A percentile compares a stretch with the other conserved stretches of the same genome.
Conservation (phyloP, 352 stramenopile genomes). For the Pythium coloratum region DNA sequence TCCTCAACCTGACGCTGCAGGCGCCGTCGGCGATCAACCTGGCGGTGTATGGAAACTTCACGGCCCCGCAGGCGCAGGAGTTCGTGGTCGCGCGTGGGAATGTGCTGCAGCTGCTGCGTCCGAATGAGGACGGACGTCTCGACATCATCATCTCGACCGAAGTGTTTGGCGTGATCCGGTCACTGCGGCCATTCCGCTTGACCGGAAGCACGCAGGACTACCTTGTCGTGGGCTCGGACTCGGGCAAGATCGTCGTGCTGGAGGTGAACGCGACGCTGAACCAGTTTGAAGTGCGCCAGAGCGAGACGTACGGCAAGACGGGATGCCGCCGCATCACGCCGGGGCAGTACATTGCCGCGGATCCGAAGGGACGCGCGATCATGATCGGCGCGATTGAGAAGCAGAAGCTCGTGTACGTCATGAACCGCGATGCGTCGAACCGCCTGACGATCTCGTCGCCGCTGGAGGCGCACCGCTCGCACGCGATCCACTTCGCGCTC, state of each 20-base stretch:
- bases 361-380: slow-evolving; percentile 97
- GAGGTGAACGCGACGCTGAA: slow-evolving; percentile 87
- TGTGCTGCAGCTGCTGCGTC: slow-evolving; percentile 93
- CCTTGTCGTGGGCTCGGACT: slow-evolving; percentile 95
- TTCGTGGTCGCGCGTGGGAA: slow-evolving; percentile 94
- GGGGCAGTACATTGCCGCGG: slow-evolving; percentile 96
- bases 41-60: slow-evolving; percentile 92
- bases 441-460: slow-evolving; percentile 97
- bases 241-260: slow-evolving; percentile 95
- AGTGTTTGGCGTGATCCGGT: slow-evolving; percentile 92
- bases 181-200: slow-evolving; percentile 89
- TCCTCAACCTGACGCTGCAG: slow-evolving; percentile 89
- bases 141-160: slow-evolving; percentile 81
- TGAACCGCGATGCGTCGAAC: slow-evolving; percentile 95
- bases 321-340: slow-evolving; percentile 96
- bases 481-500: slow-evolving; percentile 94
- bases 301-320: slow-evolving; percentile 96
- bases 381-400: slow-evolving; percentile 98
- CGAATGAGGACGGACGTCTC: slow-evolving; percentile 69
- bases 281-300: slow-evolving; percentile 88
- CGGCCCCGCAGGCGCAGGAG: slow-evolving; percentile 89
- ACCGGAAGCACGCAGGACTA: slow-evolving; percentile 93
- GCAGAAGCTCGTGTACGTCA: slow-evolving; percentile 99
- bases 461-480: slow-evolving; percentile 97
- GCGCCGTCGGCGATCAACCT: slow-evolving; percentile 77